A percentile compares a stretch with the other conserved stretches of the same genome.
These are phyloP conservation scores for Candida methanosorbosa DNA, from an alignment of 805 yeast species.

Conservation along the genomic window DNA sequence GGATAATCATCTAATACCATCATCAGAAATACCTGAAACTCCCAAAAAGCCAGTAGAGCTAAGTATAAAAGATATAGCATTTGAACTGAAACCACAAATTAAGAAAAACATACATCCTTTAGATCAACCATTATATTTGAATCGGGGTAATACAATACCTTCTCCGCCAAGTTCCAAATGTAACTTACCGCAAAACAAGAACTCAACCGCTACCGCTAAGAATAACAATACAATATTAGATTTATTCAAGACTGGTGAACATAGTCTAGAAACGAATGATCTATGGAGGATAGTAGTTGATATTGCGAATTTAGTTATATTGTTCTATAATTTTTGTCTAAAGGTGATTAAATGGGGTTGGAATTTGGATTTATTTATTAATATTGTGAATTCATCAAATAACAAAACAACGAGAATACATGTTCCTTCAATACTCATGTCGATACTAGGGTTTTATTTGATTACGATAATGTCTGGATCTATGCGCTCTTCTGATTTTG, in stretches of 20 bases:
- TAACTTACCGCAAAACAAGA: background rate
- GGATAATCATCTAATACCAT: too few relatives aligned
- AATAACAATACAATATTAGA: background rate
- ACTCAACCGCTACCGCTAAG: background rate
- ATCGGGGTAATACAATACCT: background rate
- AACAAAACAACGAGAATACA: conserved; percentile 15
- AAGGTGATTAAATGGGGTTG: conserved; percentile 10
- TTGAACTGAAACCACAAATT: conserved; percentile 14
- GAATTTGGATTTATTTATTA: conserved; percentile 20
- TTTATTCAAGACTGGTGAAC: too few relatives aligned
- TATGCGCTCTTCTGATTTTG: too few relatives aligned
- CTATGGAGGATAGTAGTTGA: conserved; percentile 2
- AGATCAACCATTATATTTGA: conserved; percentile 16
- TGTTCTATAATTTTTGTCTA: conserved; percentile 3
- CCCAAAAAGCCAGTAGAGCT: background rate
- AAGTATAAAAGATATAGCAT: conserved; percentile 18
- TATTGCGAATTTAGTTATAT: conserved; percentile 5
- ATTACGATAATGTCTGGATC: background rate
- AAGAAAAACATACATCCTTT: conserved; percentile 20
- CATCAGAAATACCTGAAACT: background rate
- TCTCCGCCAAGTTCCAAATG: background rate
- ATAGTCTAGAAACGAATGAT: background rate
- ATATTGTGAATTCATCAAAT: conserved; percentile 12
- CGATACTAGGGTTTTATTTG: conserved; percentile 7
- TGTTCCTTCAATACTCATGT: conserved; percentile 14